Conservation (phyloP, 306 rosid species). For the Cotoneaster glaucophyllus region DNA sequence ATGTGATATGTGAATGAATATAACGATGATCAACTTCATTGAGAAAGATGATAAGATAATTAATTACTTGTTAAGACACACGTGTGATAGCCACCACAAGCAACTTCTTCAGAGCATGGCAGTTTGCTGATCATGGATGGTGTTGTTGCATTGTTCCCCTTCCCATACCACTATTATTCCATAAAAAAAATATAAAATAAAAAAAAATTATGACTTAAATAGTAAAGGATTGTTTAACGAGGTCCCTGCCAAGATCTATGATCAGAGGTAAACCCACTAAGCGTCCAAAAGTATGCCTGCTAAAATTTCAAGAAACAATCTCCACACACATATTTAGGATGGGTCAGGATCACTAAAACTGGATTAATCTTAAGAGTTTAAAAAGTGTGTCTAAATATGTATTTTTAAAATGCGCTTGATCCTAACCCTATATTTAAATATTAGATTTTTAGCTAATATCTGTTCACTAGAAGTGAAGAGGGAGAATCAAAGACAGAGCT, state of each 20-base stretch:
- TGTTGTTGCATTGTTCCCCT: constrained; percentile 36
- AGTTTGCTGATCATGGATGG: constrained; percentile 52
- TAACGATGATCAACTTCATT: neutral
- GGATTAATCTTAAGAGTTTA: no score
- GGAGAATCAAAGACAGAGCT: no score
- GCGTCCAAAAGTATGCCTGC: neutral
- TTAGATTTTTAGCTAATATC: no score
- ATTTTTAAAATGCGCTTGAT: no score
- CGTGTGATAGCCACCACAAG: constrained; percentile 94
- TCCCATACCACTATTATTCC: constrained; percentile 43
- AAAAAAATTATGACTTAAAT: neutral
- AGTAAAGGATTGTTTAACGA: neutral
- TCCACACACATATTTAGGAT: no score
- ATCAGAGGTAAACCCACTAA: neutral
- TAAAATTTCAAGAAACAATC: neutral
- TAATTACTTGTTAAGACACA: constrained; percentile 78
- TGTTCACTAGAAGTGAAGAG: no score
- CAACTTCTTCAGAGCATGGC: constrained; percentile 66
- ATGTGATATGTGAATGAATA: neutral
- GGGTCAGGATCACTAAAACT: no score
- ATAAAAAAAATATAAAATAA: neutral
- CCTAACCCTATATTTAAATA: no score
- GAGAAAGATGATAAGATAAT: constrained; percentile 14
- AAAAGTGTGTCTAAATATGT: no score
- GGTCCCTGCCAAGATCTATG: neutral